A percentile compares a stretch with the other conserved stretches of the same genome.
Evolutionary conservation across 2,329 filamentous ascomycete species (phyloP).

Genomic region (Fusarium sp.): DNA sequence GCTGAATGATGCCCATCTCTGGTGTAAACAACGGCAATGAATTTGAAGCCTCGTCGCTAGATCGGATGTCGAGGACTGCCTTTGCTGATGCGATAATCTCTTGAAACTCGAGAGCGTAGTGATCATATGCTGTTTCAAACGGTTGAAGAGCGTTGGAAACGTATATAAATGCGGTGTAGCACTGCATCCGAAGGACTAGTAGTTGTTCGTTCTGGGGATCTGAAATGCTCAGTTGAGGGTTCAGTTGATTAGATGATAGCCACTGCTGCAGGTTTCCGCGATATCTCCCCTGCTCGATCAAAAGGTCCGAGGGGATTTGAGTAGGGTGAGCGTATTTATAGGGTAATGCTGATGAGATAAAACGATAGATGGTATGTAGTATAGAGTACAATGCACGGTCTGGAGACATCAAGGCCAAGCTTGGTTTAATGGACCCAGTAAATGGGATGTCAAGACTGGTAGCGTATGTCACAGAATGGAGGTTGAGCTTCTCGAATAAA

Average conservation of each 20-base stretch:
- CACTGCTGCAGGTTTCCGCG: slow-evolving; percentile 12
- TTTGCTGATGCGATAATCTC: slow-evolving; percentile 19
- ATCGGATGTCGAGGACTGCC: background rate
- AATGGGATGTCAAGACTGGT: background rate
- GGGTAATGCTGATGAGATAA: background rate
- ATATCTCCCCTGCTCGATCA: slow-evolving; percentile 15
- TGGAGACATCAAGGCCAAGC: background rate
- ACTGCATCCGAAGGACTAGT: slow-evolving; percentile 17
- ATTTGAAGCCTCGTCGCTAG: background rate
- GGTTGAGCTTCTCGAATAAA: slow-evolving; percentile 19
- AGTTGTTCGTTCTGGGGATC: background rate
- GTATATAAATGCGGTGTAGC: slow-evolving; percentile 20
- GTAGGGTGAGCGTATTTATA: slow-evolving; percentile 7
- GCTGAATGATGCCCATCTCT: slow-evolving; percentile 29
- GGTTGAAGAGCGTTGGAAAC: slow-evolving; percentile 14
- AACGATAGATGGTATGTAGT: slow-evolving; percentile 14
- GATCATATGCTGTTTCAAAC: slow-evolving; percentile 9
- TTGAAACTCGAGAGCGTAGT: slow-evolving; percentile 8
- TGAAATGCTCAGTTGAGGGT: background rate
- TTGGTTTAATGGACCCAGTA: background rate
- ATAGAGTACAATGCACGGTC: background rate
- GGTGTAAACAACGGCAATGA: background rate
- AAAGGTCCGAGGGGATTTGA: background rate
- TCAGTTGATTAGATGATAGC: background rate
- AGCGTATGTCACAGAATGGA: slow-evolving; percentile 21